These are phyloP conservation scores for Alnus glutinosa DNA, from an alignment of 306 rosid genomes.

Conservation along the genomic window DNA sequence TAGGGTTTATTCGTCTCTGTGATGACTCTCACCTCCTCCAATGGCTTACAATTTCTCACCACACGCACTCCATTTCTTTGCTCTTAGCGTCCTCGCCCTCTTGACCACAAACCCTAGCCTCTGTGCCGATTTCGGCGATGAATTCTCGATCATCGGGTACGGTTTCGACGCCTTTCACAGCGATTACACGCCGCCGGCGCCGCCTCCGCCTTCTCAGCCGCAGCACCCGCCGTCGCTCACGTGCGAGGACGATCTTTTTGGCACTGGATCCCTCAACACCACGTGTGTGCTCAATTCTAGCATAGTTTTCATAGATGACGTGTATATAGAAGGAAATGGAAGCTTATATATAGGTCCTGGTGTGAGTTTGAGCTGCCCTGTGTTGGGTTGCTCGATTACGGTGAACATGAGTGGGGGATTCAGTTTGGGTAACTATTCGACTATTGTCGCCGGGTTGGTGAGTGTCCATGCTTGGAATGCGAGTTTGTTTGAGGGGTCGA, in stretches of 20 bases:
- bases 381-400: slow-evolving; percentile 62
- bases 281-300: slow-evolving; percentile 68
- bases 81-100: slow-evolving; percentile 26
- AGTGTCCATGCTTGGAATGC: slow-evolving; percentile 39
- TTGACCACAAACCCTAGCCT: slow-evolving; percentile 30
- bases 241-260: slow-evolving; percentile 65
- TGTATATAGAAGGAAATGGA: slow-evolving; percentile 80
- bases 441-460: slow-evolving; percentile 42
- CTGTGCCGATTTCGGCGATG: slow-evolving; percentile 27
- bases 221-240: slow-evolving; percentile 81
- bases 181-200: slow-evolving; percentile 87
- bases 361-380: slow-evolving; percentile 65
- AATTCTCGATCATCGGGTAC: slow-evolving; percentile 51
- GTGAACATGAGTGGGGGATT: slow-evolving; percentile 66
- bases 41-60: slow-evolving; percentile 54
- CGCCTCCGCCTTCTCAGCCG: slow-evolving; percentile 75
- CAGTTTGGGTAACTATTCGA: slow-evolving; percentile 47
- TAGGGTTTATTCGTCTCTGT: slow-evolving; percentile 25
- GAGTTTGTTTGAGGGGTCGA: slow-evolving; percentile 41
- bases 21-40: slow-evolving; percentile 44
- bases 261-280: slow-evolving; percentile 68
- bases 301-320: slow-evolving; percentile 51
- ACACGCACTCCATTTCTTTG: slow-evolving; percentile 14
- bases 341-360: slow-evolving; percentile 60
- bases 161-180: slow-evolving; percentile 50